These are phyloP conservation scores for Ogataea angusta DNA, from an alignment of 805 yeast genomes.

Conservation along the genomic window DNA sequence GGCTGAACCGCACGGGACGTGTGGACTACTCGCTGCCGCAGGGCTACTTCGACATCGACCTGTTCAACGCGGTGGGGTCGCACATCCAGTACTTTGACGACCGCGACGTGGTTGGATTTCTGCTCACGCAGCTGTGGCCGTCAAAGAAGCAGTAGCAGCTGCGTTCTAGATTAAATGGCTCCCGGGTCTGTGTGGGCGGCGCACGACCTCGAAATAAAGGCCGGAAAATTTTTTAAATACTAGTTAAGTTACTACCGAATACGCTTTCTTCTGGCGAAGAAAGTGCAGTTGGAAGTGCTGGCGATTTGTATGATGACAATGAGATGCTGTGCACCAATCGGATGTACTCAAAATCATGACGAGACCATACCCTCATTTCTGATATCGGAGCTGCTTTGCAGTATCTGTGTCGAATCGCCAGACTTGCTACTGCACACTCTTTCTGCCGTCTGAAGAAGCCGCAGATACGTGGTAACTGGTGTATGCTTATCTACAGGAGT, in stretches of 20 bases:
- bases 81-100: constrained; percentile 90
- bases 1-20: constrained; percentile 69
- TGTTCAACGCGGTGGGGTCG: constrained; percentile 79
- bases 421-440: constrained; percentile 2
- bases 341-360: constrained; percentile 34
- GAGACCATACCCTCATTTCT: constrained; percentile 27
- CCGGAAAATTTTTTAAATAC: not conserved
- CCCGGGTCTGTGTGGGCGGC: not conserved
- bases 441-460: not conserved
- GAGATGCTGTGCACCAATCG: constrained; percentile 38
- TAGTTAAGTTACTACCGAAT: constrained; percentile 1
- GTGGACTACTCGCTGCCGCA: constrained; percentile 78
- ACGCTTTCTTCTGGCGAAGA: constrained; percentile 6
- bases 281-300: constrained; percentile 4
- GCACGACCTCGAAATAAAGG: constrained; percentile 8
- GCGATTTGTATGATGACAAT: constrained; percentile 30
- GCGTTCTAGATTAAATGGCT: not conserved
- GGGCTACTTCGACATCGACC: constrained; percentile 74
- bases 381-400: constrained; percentile 10
- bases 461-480: not conserved
- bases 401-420: not conserved
- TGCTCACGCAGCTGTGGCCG: constrained; percentile 56
- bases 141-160: not conserved
- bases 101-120: constrained; percentile 75
- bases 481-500: not conserved